Evolutionary conservation across 75 land plant species (phyloP), one percentile per base, ranked within the genome.

Genomic region (Larix kaempferi): DNA sequence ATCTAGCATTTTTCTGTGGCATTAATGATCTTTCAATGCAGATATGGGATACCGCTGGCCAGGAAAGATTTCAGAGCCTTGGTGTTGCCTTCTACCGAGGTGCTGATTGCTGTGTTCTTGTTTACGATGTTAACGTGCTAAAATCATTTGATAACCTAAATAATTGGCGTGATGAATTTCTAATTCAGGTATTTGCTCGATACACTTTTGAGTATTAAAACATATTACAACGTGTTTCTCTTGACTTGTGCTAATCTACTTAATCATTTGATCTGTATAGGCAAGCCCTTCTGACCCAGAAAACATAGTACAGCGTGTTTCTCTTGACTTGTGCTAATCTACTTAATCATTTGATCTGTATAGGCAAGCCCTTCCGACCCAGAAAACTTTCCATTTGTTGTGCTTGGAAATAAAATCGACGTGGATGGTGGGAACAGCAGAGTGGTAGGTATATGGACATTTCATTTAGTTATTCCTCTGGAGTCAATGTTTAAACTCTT

Each of bases 41-140:
- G 93, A 91, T 91, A 73, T 91, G 93, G 93, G 93, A 91, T 75
- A 91, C 93, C 23, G 91, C 93, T 59, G 93, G 93, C 15, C 93
- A 91, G 75, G 93, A 91, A 77, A 83, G 93, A 58, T 91, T 91
- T 74, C 93, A 91, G 83, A 91, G 93, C 78, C 86, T 91, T 60
- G 93, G 93, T 64, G 93, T 91, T 57, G 93, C 93, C 56, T 91
- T 91, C 71, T 91, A 91, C 61, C 83, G 91, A 37, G 93, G 93
- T 65, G 93, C 93, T 56, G 93, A 91, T 77, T 91, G 93, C 37
- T 91, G 93, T 80, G 93, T 91, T 74, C 88, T 91, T 80, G 93
- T 91, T 6, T 87, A 91, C 79, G 93, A 91, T 85, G 93, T 91
- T 37, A 91, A 91, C 80, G 91, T 89, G 14, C 81, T 81, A 84